phyloP scores from a whole-genome alignment of 441 rosid genomes.

The Populus trichocarpa region DNA sequence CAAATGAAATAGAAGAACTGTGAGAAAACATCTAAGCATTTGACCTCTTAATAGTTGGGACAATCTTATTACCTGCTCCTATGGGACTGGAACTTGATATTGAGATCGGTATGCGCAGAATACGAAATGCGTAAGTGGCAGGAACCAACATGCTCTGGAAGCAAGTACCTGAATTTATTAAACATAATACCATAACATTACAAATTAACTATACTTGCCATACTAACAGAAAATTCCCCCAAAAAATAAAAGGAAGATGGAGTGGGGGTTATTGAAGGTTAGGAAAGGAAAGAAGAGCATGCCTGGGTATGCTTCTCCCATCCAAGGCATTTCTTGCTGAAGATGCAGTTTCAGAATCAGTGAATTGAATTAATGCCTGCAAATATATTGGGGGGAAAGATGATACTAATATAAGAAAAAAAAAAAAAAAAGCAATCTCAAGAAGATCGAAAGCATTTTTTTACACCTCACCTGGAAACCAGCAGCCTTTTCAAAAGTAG shows the following conservation, averaged over 20 bases:
- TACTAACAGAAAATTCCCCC: not conserved
- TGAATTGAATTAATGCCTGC: slow-evolving; percentile 94
- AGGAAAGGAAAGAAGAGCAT: slow-evolving; percentile 19
- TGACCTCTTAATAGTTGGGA: not conserved
- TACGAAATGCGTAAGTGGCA: slow-evolving; percentile 91
- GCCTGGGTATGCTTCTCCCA: slow-evolving; percentile 98
- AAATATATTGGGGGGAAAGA: slow-evolving; percentile 15
- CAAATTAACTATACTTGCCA: not conserved
- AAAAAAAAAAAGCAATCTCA: slow-evolving; percentile 7
- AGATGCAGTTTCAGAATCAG: slow-evolving; percentile 88
- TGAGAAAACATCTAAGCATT: slow-evolving; percentile 7
- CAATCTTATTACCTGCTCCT: slow-evolving; percentile 79
- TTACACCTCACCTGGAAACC: slow-evolving; percentile 79
- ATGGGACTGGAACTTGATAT: slow-evolving; percentile 98
- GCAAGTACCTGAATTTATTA: slow-evolving; percentile 64
- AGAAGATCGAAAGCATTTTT: slow-evolving; percentile 10
- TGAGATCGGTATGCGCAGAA: slow-evolving; percentile 96
- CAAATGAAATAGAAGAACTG: slow-evolving; percentile 16
- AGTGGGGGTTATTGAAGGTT: not conserved
- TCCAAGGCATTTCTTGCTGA: slow-evolving; percentile 86
- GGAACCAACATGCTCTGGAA: slow-evolving; percentile 74
- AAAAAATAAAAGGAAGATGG: not conserved
- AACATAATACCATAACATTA: not conserved
- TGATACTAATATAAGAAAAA: not conserved
- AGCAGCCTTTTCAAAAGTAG: slow-evolving; percentile 97